Conservation (phyloP, 352 stramenopile species). For the Globisporangium iwayamae region DNA sequence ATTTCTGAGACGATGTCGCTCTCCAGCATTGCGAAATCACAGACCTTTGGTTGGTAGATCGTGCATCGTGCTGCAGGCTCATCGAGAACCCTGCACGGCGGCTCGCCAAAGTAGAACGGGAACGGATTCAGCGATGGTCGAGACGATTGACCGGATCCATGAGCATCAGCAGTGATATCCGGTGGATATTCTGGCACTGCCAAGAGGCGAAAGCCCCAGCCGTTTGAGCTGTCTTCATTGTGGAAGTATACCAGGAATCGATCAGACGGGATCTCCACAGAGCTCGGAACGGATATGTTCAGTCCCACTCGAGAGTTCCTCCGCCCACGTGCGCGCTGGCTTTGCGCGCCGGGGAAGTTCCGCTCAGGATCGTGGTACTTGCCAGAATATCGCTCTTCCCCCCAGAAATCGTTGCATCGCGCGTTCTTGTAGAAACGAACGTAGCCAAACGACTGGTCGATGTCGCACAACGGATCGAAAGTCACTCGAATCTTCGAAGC, state of each 20-base stretch:
- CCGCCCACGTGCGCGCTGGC: slow-evolving; percentile 39
- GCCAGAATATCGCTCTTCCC: slow-evolving; percentile 65
- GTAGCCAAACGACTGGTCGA: slow-evolving; percentile 55
- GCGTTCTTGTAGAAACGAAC: slow-evolving; percentile 74
- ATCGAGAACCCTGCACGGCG: slow-evolving; percentile 45
- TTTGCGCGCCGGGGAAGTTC: slow-evolving; percentile 72
- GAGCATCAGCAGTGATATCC: background rate
- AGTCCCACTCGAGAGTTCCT: slow-evolving; percentile 18
- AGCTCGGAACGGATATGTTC: slow-evolving; percentile 9
- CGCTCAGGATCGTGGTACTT: slow-evolving; percentile 70
- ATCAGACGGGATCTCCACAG: slow-evolving; percentile 65
- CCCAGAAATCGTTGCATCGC: slow-evolving; percentile 64
- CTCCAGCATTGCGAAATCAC: slow-evolving; percentile 43
- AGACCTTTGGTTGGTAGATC: slow-evolving; percentile 52
- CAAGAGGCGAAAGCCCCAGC: slow-evolving; percentile 68
- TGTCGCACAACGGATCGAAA: slow-evolving; percentile 70
- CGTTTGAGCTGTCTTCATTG: slow-evolving; percentile 42
- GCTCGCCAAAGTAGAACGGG: slow-evolving; percentile 71
- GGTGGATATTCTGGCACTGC: slow-evolving; percentile 43
- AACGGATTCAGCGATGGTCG: slow-evolving; percentile 37
- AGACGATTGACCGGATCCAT: background rate
- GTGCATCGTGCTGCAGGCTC: slow-evolving; percentile 53
- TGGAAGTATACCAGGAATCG: slow-evolving; percentile 76
- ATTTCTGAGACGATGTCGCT: slow-evolving; percentile 50
- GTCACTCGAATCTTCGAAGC: slow-evolving; percentile 67